Evolutionary conservation across 2,329 filamentous ascomycete genomes (phyloP).

Genomic region (Colletotrichum orchidophilum): DNA sequence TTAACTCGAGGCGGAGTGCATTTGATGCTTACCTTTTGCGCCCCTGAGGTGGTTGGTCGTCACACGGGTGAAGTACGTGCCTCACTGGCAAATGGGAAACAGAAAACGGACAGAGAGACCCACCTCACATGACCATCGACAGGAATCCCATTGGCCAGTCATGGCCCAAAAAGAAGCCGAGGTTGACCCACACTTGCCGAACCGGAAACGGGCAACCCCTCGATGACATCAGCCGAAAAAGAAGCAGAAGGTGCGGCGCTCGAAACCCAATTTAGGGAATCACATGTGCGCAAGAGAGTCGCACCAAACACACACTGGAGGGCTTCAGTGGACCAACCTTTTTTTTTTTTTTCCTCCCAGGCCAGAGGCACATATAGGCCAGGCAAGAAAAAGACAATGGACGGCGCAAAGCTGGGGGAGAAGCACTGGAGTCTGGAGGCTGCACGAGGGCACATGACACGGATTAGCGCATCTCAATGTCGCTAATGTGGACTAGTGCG

Average conservation of each 20-base stretch:
- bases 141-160: conserved; percentile 5
- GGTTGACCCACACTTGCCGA: conserved; percentile 14
- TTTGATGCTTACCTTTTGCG: not conserved
- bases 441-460: conserved; percentile 22
- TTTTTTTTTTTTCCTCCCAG: not conserved
- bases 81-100: no score
- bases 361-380: not conserved
- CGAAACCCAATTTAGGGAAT: conserved; percentile 24
- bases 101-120: not conserved
- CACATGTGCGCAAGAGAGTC: conserved; percentile 21
- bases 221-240: conserved; percentile 31
- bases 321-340: not conserved
- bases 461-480: conserved; percentile 4
- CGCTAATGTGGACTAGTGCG: not conserved
- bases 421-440: not conserved
- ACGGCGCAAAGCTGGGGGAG: not conserved
- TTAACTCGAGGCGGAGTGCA: not conserved
- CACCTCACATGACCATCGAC: conserved; percentile 20
- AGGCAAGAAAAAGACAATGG: conserved; percentile 3
- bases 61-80: no score
- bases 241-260: not conserved
- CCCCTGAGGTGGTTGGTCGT: not conserved
- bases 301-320: not conserved
- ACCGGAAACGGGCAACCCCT: conserved; percentile 8
- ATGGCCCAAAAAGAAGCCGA: conserved; percentile 18